A percentile compares a stretch with the other conserved stretches of the same genome.
Evolutionary conservation across 2,329 filamentous ascomycete genomes (phyloP).

Genomic region (Pseudogymnoascus sp.): DNA sequence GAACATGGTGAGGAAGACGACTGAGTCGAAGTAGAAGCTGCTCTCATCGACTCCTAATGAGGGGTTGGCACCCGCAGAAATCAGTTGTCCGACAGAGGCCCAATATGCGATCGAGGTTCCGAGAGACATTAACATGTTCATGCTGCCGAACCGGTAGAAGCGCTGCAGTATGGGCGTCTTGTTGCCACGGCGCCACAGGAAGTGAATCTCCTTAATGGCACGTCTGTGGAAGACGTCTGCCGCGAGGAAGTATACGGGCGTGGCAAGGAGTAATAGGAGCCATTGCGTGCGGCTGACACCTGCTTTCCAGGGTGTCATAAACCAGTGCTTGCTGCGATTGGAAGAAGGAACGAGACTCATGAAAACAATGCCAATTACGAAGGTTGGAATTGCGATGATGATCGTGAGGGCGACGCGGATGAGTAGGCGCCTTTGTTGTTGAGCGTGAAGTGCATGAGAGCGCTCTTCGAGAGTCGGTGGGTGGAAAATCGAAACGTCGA

Average conservation of each 20-base stretch:
- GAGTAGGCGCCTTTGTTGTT: slow-evolving; percentile 61
- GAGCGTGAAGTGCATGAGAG: slow-evolving; percentile 61
- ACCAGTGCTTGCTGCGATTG: slow-evolving; percentile 50
- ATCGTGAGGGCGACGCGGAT: slow-evolving; percentile 63
- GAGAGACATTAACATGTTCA: slow-evolving; percentile 83
- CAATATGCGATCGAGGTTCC: slow-evolving; percentile 81
- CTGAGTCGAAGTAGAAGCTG: slow-evolving; percentile 69
- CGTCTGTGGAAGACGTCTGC: slow-evolving; percentile 78
- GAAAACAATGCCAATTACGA: slow-evolving; percentile 81
- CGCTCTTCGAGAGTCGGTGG: slow-evolving; percentile 78
- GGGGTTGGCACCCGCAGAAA: slow-evolving; percentile 35
- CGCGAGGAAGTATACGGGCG: slow-evolving; percentile 78
- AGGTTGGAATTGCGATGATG: slow-evolving; percentile 67
- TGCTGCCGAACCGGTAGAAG: slow-evolving; percentile 86
- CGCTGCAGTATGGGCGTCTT: slow-evolving; percentile 60
- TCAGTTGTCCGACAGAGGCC: slow-evolving; percentile 67
- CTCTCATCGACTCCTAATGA: slow-evolving; percentile 40
- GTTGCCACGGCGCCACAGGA: slow-evolving; percentile 67
- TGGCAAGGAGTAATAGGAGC: slow-evolving; percentile 71
- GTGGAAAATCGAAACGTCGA: slow-evolving; percentile 65
- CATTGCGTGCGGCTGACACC: slow-evolving; percentile 72
- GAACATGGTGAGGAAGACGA: slow-evolving; percentile 82
- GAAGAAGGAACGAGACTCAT: slow-evolving; percentile 68
- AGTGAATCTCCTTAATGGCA: slow-evolving; percentile 68
- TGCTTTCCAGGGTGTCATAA: slow-evolving; percentile 57